Evolutionary conservation across 305 asterid genomes (phyloP).

Genomic region (Ruellia speciosa): DNA sequence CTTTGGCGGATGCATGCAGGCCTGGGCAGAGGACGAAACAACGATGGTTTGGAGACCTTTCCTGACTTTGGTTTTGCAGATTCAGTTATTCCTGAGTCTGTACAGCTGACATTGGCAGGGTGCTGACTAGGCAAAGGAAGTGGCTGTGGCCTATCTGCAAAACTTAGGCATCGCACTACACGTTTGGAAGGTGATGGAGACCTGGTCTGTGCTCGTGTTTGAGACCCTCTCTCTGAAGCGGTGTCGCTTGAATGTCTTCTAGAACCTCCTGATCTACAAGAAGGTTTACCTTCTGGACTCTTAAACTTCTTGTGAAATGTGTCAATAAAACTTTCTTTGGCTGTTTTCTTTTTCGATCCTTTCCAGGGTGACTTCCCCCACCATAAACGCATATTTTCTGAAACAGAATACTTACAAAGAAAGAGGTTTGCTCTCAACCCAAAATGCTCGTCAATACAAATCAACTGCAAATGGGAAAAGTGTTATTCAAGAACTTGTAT

Average conservation of each 20-base stretch:
- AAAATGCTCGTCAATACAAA: slow-evolving; percentile 2
- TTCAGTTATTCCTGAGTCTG: slow-evolving; percentile 51
- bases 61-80: slow-evolving; percentile 45
- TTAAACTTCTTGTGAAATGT: slow-evolving; percentile 70
- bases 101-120: slow-evolving; percentile 40
- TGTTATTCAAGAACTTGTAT: not conserved
- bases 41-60: slow-evolving; percentile 52
- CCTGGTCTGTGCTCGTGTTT: slow-evolving; percentile 75
- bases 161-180: slow-evolving; percentile 91
- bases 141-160: slow-evolving; percentile 88
- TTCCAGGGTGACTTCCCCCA: slow-evolving; percentile 86
- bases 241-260: slow-evolving; percentile 62
- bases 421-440: slow-evolving; percentile 6
- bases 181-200: slow-evolving; percentile 87
- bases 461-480: slow-evolving; percentile 10
- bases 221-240: slow-evolving; percentile 68
- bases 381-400: slow-evolving; percentile 90
- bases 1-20: slow-evolving; percentile 74
- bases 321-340: slow-evolving; percentile 76
- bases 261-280: slow-evolving; percentile 61
- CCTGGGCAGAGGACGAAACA: slow-evolving; percentile 66
- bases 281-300: slow-evolving; percentile 68
- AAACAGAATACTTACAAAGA: slow-evolving; percentile 16
- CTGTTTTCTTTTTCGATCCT: slow-evolving; percentile 72
- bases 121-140: slow-evolving; percentile 76